Conservation (phyloP, 1,139 yeast genomes). For the Chernovozyma sophiae-reginae region DNA sequence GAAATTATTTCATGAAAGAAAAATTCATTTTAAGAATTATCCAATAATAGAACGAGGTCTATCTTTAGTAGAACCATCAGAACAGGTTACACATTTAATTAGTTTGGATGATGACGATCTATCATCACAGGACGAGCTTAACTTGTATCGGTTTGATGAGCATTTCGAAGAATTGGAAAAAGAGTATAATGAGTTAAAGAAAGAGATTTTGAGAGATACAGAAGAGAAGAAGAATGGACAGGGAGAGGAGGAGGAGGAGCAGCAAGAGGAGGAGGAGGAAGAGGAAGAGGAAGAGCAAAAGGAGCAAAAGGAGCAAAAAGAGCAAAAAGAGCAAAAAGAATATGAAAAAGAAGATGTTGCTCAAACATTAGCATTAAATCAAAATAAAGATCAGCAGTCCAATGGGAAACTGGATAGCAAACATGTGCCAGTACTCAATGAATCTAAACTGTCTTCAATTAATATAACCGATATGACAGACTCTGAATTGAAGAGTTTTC, state of each 20-base stretch:
- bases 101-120: constrained; percentile 42
- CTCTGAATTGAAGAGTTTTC: constrained; percentile 54
- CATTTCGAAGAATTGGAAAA: constrained; percentile 50
- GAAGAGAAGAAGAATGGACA: constrained; percentile 14
- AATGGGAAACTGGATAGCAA: too few relatives aligned
- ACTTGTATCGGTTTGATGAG: constrained; percentile 50
- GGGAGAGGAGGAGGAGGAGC: constrained; percentile 17
- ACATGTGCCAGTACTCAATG: too few relatives aligned
- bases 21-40: constrained; percentile 18
- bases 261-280: constrained; percentile 14
- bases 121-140: constrained; percentile 44
- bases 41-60: constrained; percentile 41
- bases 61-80: constrained; percentile 66
- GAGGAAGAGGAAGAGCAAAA: constrained; percentile 12
- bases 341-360: constrained; percentile 10
- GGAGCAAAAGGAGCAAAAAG: too few relatives aligned
- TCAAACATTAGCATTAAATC: constrained; percentile 7
- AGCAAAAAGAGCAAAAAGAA: too few relatives aligned
- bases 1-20: constrained; percentile 48
- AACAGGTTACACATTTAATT: constrained; percentile 55
- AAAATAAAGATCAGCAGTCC: too few relatives aligned
- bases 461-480: constrained; percentile 66
- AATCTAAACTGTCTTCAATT: neutral
- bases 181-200: constrained; percentile 21
- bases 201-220: constrained; percentile 16